phyloP scores from a whole-genome alignment of 2,329 filamentous ascomycete species.

The Fusarium azukiicola region DNA sequence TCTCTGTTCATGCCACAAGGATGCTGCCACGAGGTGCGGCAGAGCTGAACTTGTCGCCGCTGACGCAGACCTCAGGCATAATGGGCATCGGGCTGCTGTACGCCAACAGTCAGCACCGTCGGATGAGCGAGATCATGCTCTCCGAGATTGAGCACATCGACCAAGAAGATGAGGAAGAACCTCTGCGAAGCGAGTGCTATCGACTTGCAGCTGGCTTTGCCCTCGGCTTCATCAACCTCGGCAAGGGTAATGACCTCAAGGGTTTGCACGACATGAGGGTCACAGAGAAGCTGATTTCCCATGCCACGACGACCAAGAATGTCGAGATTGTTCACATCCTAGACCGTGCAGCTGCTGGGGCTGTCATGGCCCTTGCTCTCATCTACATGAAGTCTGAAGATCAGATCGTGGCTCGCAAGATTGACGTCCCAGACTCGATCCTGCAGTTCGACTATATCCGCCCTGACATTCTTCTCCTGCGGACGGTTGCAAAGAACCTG shows the following conservation, averaged over 20 bases:
- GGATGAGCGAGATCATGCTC: conserved; percentile 99
- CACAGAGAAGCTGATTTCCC: conserved; percentile 90
- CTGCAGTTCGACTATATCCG: conserved; percentile 97
- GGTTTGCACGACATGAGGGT: conserved; percentile 97
- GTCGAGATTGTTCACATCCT: conserved; percentile 96
- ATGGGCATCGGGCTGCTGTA: conserved; percentile 98
- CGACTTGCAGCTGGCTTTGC: conserved; percentile 96
- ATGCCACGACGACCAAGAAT: conserved; percentile 94
- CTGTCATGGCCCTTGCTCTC: conserved; percentile 92
- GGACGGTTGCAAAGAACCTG: conserved; percentile 93
- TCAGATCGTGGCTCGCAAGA: conserved; percentile 90
- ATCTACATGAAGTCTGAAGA: conserved; percentile 99
- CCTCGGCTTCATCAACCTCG: conserved; percentile 96
- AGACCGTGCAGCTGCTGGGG: conserved; percentile 96
- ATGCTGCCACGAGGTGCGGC: conserved; percentile 96
- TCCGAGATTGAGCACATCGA: conserved; percentile 97
- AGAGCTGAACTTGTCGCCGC: conserved; percentile 94
- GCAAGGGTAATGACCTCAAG: conserved; percentile 92
- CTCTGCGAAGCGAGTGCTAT: conserved; percentile 96
- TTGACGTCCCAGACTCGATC: conserved; percentile 94
- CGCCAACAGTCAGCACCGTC: conserved; percentile 95
- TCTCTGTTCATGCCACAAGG: conserved; percentile 97
- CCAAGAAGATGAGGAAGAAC: conserved; percentile 89
- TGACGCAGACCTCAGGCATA: conserved; percentile 97
- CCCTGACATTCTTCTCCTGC: conserved; percentile 94